Conservation (phyloP, 2,329 filamentous ascomycete genomes). For the Zymoseptoria brevis region DNA sequence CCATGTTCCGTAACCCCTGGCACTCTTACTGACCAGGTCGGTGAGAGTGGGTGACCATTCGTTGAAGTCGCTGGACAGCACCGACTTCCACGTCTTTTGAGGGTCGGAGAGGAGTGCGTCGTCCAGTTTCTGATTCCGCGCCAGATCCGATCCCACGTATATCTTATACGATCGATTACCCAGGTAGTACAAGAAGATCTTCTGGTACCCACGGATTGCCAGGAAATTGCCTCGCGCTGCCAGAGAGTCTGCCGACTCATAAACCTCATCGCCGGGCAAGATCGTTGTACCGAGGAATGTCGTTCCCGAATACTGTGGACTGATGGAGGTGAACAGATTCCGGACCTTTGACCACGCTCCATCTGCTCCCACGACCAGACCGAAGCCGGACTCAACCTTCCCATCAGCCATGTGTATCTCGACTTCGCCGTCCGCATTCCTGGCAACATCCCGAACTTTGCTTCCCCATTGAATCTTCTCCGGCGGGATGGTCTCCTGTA, state of each 20-base stretch:
- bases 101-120: slow-evolving; percentile 10
- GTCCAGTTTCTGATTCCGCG: slow-evolving; percentile 12
- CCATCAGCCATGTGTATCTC: slow-evolving; percentile 28
- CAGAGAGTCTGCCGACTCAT: slow-evolving; percentile 20
- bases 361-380: slow-evolving; percentile 43
- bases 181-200: slow-evolving; percentile 15
- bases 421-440: slow-evolving; percentile 13
- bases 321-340: slow-evolving; percentile 28
- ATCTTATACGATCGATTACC: slow-evolving; percentile 19
- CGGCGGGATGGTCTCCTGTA: slow-evolving; percentile 30
- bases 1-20: slow-evolving; percentile 33
- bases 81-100: slow-evolving; percentile 28
- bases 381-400: slow-evolving; percentile 29
- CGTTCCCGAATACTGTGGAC: slow-evolving; percentile 31
- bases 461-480: slow-evolving; percentile 31
- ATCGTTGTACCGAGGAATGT: slow-evolving; percentile 27
- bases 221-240: slow-evolving; percentile 26
- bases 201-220: slow-evolving; percentile 14
- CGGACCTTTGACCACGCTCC: slow-evolving; percentile 39
- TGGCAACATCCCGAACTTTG: slow-evolving; percentile 17
- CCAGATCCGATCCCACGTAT: not conserved
- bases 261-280: slow-evolving; percentile 22
- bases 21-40: slow-evolving; percentile 36
- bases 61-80: slow-evolving; percentile 35
- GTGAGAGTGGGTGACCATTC: slow-evolving; percentile 38